These are phyloP conservation scores for Juglanconis oblonga DNA, from an alignment of 2,329 filamentous ascomycete genomes.

Conservation along the genomic window DNA sequence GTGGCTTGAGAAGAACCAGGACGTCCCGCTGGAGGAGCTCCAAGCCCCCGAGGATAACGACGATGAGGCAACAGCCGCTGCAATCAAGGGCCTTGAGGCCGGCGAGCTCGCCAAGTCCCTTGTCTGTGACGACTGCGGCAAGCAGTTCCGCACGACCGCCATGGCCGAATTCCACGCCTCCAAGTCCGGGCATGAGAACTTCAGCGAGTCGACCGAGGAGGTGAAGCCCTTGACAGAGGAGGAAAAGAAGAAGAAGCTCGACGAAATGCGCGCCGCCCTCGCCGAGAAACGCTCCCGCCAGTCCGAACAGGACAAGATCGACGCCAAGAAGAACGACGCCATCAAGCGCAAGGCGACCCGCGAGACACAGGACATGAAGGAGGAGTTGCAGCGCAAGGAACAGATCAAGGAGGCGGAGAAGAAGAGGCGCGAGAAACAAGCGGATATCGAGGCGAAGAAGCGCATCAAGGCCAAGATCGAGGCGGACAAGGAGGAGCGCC, in stretches of 20 bases:
- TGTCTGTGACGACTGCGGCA: constrained; percentile 91
- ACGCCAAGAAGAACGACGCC: constrained; percentile 81
- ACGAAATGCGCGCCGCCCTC: constrained; percentile 70
- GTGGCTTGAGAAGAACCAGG: constrained; percentile 91
- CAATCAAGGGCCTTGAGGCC: constrained; percentile 55
- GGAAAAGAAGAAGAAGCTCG: constrained; percentile 78
- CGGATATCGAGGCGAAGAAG: constrained; percentile 81
- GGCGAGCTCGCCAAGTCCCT: constrained; percentile 76
- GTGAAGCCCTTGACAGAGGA: constrained; percentile 88
- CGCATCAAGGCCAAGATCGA: constrained; percentile 92
- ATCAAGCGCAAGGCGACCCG: constrained; percentile 84
- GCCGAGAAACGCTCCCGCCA: constrained; percentile 69
- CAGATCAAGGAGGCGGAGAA: constrained; percentile 85
- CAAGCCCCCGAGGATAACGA: constrained; percentile 44
- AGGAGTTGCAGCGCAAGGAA: constrained; percentile 80
- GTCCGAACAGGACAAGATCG: constrained; percentile 71
- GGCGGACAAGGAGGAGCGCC: constrained; percentile 86
- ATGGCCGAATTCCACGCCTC: constrained; percentile 87
- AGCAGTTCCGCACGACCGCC: constrained; percentile 78
- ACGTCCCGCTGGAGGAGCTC: constrained; percentile 82
- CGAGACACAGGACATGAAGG: constrained; percentile 84
- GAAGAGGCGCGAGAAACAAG: constrained; percentile 84
- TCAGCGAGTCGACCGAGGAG: constrained; percentile 89
- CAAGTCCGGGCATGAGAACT: constrained; percentile 89
- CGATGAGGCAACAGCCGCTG: constrained; percentile 32